Evolutionary conservation across 2,329 filamentous ascomycete species (phyloP).

Genomic region (Dactylella cylindrospora): DNA sequence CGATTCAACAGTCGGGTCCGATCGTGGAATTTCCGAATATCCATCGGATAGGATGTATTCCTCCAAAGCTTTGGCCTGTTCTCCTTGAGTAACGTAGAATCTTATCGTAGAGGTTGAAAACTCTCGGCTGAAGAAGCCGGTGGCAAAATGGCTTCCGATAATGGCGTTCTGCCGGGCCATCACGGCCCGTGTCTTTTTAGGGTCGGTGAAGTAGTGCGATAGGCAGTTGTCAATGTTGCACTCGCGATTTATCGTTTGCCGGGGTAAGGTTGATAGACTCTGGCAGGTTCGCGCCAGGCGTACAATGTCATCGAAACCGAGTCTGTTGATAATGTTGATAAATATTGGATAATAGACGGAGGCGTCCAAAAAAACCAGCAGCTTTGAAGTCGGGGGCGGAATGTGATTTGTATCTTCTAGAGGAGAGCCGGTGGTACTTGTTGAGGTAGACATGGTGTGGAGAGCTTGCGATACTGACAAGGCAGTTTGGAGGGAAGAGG

Average conservation of each 20-base stretch:
- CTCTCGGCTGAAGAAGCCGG: constrained; percentile 38
- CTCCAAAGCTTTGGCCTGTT: constrained; percentile 12
- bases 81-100: constrained; percentile 25
- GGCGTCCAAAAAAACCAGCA: constrained; percentile 20
- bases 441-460: constrained; percentile 6
- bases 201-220: constrained; percentile 5
- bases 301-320: constrained; percentile 26
- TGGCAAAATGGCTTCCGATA: constrained; percentile 40
- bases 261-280: constrained; percentile 13
- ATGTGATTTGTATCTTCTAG: neutral
- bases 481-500: no score
- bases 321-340: constrained; percentile 4
- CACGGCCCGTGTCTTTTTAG: constrained; percentile 12
- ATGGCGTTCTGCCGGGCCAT: constrained; percentile 36
- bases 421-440: neutral
- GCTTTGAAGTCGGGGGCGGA: neutral
- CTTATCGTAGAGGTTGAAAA: constrained; percentile 9
- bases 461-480: neutral
- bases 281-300: constrained; percentile 28
- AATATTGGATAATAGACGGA: constrained; percentile 32
- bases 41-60: constrained; percentile 14
- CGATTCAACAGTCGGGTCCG: constrained; percentile 11
- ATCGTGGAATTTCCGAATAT: constrained; percentile 17
- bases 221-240: constrained; percentile 35
- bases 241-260: constrained; percentile 18